Evolutionary conservation across 805 yeast species (phyloP).

Genomic region (Metschnikowia hibisci): DNA sequence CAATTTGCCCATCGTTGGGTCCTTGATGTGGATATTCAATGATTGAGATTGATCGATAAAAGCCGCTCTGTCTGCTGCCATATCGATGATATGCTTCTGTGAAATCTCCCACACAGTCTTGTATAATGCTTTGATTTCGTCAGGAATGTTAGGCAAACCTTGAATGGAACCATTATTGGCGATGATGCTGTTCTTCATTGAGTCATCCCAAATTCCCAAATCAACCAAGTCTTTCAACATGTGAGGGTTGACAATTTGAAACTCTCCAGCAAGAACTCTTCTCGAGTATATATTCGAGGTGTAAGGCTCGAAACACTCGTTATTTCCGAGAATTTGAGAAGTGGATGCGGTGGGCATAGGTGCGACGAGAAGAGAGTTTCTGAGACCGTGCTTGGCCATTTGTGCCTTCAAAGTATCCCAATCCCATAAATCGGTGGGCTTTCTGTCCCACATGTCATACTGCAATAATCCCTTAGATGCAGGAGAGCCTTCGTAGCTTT

Average conservation of each 20-base stretch:
- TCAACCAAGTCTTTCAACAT: conserved; percentile 55
- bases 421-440: conserved; percentile 56
- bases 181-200: conserved; percentile 54
- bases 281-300: conserved; percentile 60
- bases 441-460: conserved; percentile 55
- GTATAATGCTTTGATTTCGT: conserved; percentile 50
- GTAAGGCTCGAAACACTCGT: conserved; percentile 61
- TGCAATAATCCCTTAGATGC: conserved; percentile 56
- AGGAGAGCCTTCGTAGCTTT: conserved; percentile 53
- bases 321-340: conserved; percentile 58
- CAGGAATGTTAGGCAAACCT: conserved; percentile 51
- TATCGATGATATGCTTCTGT: conserved; percentile 53
- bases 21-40: conserved; percentile 79
- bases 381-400: conserved; percentile 47
- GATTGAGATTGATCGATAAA: conserved; percentile 91
- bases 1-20: conserved; percentile 93
- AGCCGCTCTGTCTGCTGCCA: conserved; percentile 72
- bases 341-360: conserved; percentile 71
- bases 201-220: conserved; percentile 54
- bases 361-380: conserved; percentile 59
- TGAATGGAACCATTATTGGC: conserved; percentile 58
- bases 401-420: conserved; percentile 54
- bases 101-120: conserved; percentile 62
- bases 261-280: conserved; percentile 62
- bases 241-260: conserved; percentile 60